A percentile compares a stretch with the other conserved stretches of the same genome.
Conservation (phyloP, 225 moss, liverwort and hornwort genomes). For the Pleurozium schreberi region DNA sequence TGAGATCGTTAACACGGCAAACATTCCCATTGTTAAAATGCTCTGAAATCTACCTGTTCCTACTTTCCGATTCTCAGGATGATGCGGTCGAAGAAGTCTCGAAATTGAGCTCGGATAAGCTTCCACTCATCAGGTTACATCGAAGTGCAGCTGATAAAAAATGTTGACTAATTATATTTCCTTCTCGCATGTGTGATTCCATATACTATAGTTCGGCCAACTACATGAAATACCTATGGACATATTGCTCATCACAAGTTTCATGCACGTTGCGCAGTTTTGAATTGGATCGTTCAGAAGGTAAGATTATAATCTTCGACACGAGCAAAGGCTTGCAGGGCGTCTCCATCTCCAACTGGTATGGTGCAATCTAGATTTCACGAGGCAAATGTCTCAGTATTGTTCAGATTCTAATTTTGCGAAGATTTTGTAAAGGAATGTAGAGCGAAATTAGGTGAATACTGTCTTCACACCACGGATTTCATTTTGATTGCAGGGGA, state of each 20-base stretch:
- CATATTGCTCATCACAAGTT: not conserved
- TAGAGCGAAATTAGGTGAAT: not conserved
- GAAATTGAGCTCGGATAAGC: constrained; percentile 27
- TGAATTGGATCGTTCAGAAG: constrained; percentile 26
- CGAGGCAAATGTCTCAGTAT: not conserved
- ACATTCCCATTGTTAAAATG: not conserved
- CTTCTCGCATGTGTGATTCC: not conserved
- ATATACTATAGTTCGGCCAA: not conserved
- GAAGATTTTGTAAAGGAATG: not conserved
- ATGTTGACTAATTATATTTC: not conserved
- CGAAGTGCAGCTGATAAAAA: not conserved
- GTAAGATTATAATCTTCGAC: constrained; percentile 38
- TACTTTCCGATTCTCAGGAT: constrained; percentile 12
- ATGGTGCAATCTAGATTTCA: not conserved
- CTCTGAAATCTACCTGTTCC: not conserved
- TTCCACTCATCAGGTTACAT: constrained; percentile 29
- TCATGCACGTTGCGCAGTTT: constrained; percentile 16
- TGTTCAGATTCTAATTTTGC: not conserved
- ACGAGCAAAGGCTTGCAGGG: constrained; percentile 32
- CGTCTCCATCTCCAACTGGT: constrained; percentile 26
- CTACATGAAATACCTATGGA: not conserved
- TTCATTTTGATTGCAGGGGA: constrained; percentile 7
- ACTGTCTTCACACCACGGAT: not conserved
- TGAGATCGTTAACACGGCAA: not conserved
- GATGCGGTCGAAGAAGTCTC: constrained; percentile 34